These are phyloP conservation scores for Solanum chaucha DNA, from an alignment of 257 asterid genomes.

Conservation along the genomic window DNA sequence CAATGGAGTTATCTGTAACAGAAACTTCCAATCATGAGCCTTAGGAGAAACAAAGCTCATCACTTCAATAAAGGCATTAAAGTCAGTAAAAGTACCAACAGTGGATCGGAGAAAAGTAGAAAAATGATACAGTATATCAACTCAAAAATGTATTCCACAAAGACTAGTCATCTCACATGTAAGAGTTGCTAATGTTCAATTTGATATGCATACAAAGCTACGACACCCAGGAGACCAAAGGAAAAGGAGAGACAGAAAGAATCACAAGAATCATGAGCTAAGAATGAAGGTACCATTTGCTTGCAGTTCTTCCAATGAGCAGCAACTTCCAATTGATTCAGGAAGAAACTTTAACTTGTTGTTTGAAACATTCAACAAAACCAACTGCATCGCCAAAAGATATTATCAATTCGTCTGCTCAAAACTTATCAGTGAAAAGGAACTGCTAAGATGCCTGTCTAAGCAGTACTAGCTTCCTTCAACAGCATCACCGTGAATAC, in stretches of 20 bases:
- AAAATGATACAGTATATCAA: background rate
- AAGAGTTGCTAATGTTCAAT: background rate
- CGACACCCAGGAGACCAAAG: background rate
- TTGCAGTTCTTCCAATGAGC: constrained; percentile 89
- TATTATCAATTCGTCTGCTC: background rate
- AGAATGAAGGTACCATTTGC: constrained; percentile 66
- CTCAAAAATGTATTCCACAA: background rate
- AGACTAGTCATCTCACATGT: background rate
- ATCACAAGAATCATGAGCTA: background rate
- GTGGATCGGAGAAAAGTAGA: background rate
- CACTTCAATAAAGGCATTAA: too few species aligned
- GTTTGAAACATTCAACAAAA: constrained; percentile 76
- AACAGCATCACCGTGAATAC: background rate
- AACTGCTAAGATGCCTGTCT: background rate
- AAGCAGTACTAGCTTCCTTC: background rate
- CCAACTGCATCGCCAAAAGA: constrained; percentile 51
- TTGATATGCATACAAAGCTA: background rate
- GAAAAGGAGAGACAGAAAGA: background rate
- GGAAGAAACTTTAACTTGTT: constrained; percentile 78
- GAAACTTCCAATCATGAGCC: background rate
- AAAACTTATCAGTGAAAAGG: background rate
- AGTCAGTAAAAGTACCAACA: background rate
- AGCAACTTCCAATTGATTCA: constrained; percentile 94
- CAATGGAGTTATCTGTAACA: constrained; percentile 38
- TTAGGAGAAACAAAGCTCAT: background rate